phyloP scores from a whole-genome alignment of 805 yeast species.

The Cyberlindnera petersonii region DNA sequence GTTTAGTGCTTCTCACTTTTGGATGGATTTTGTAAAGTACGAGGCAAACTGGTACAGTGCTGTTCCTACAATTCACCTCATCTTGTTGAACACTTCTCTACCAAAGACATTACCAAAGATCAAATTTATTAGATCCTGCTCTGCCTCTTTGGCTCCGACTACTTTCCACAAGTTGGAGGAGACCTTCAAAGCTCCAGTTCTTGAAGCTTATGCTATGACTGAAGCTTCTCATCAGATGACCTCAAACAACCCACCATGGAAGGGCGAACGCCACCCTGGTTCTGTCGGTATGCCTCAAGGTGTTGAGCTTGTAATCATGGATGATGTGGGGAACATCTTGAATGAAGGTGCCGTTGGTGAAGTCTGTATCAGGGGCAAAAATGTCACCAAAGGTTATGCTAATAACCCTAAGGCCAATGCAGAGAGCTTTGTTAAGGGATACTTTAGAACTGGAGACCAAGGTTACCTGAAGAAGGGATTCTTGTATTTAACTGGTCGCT shows the following conservation, averaged over 20 bases:
- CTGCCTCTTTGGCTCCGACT: conserved; percentile 65
- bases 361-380: conserved; percentile 61
- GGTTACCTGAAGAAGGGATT: conserved; percentile 58
- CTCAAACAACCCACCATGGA: conserved; percentile 64
- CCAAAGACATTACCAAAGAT: conserved; percentile 52
- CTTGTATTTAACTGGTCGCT: conserved; percentile 60
- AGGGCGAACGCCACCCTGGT: conserved; percentile 62
- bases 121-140: conserved; percentile 69
- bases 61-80: conserved; percentile 73
- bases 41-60: conserved; percentile 70
- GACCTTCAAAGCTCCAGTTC: conserved; percentile 59
- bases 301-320: conserved; percentile 56
- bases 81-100: conserved; percentile 47
- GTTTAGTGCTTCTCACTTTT: conserved; percentile 59
- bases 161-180: conserved; percentile 55
- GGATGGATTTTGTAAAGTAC: conserved; percentile 50
- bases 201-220: conserved; percentile 80
- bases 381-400: conserved; percentile 69
- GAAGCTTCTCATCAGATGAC: conserved; percentile 82
- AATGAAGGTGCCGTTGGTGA: conserved; percentile 60
- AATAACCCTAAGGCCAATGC: conserved; percentile 68
- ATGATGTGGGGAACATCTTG: conserved; percentile 43
- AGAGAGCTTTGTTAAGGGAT: conserved; percentile 54
- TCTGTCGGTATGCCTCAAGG: conserved; percentile 75
- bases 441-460: conserved; percentile 78